phyloP scores from a whole-genome alignment of 345 rosid genomes.

The Eucalyptus erythrocorys region DNA sequence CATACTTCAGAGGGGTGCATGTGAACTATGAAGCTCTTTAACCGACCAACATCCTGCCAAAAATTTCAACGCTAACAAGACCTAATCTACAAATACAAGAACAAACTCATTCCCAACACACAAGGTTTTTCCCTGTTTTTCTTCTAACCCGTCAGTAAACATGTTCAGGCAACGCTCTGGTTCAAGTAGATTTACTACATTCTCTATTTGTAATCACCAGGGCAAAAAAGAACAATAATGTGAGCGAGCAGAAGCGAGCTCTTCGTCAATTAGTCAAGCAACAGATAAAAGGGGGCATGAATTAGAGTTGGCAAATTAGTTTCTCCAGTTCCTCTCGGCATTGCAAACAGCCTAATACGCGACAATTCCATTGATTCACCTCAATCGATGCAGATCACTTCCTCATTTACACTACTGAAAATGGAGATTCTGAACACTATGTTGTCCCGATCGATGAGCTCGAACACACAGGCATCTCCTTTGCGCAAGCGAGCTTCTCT shows the following conservation, averaged over 20 bases:
- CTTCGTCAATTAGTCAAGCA: not conserved
- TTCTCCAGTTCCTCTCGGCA: not conserved
- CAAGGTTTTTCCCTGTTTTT: not conserved
- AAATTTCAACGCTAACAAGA: not conserved
- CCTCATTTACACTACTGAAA: not conserved
- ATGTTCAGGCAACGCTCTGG: not conserved
- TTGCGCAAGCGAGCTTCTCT: not conserved
- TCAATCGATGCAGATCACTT: not conserved
- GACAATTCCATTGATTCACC: not conserved
- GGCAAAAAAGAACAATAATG: fast-evolving
- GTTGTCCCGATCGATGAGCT: not conserved
- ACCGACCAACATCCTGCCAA: not conserved
- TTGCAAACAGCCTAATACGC: not conserved
- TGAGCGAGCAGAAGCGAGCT: not conserved
- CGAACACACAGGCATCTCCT: not conserved
- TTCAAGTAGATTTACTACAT: not conserved
- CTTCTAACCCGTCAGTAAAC: not conserved
- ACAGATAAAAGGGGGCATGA: not conserved
- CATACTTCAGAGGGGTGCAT: not conserved
- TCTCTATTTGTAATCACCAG: not conserved
- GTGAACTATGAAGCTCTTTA: not conserved
- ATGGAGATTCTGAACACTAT: not conserved
- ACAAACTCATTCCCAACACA: not conserved
- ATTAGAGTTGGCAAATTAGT: not conserved
- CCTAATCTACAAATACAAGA: not conserved